Evolutionary conservation across 176 grass and related monocot genomes (phyloP), one percentile per base, ranked within the genome.

Genomic region (Cenchrus purpureus): DNA sequence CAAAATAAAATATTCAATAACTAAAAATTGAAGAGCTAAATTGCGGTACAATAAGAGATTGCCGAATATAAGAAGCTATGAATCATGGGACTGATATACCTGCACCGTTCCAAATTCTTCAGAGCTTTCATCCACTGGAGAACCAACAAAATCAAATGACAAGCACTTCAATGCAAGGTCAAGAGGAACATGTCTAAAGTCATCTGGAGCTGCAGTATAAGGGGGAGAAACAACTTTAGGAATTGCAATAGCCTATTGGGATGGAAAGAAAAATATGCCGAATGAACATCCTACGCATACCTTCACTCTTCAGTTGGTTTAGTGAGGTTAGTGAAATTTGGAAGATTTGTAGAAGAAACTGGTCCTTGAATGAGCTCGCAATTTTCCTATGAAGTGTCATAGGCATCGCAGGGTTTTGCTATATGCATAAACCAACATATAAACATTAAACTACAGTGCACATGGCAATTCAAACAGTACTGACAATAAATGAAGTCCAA

Each of bases 31-130:
- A 79, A 89, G 53, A 77, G 44, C 32, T 45, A 22, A 61, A 79
- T 0, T 28, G 52, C 31, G 79, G 34, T 28, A 45, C 43, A 78
- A 82, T 45, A n/a, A 84, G 12, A 63, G 29, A 10, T 82, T 66
- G 6, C 19, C 65, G 17, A 65, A 73, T 20, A 34, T 44, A 63
- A 42, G 25, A 86, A 86, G 67, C 14, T 73, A 88, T 71, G 11
- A 88, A 74, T 65, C 66, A 67, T 72, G 56, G 40, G 73, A 76
- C 43, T 46, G 66, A 77, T 79, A 87, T 90, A 94, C 97, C 94
- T 99, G 97, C 15, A 99, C 94, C 7, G 97, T 94, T 73, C 97
- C 97, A 92, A 99, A 99, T 79, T 99, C 97, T 73, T 99, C 97
- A 72, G 97, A 99, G 76, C 97, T 99, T 95, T 99, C 97, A 65